Conservation (phyloP, 257 asterid species). For the Solanum tacnaense region DNA sequence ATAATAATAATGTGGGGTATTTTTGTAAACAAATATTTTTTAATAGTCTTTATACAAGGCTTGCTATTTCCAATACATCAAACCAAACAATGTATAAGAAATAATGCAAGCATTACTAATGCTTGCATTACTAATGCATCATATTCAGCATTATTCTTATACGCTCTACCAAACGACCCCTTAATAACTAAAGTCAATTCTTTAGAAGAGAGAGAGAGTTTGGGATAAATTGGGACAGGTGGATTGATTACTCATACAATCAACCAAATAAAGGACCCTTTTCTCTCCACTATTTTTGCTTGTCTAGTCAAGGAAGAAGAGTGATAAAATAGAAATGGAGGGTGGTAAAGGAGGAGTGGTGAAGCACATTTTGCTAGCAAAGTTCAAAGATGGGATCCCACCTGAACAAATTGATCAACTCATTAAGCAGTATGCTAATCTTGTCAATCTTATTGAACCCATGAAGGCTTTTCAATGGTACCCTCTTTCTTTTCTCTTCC, state of each 20-base stretch:
- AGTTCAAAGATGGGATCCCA: slow-evolving; percentile 56
- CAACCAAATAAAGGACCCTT: not conserved
- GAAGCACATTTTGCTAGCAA: slow-evolving; percentile 66
- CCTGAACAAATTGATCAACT: slow-evolving; percentile 40
- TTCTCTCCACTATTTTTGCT: not conserved
- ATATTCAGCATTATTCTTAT: too few species aligned
- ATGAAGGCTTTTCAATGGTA: slow-evolving; percentile 71
- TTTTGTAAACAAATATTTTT: too few species aligned
- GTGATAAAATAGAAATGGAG: not conserved
- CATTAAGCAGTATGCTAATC: slow-evolving; percentile 59
- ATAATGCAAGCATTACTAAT: too few species aligned
- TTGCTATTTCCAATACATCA: too few species aligned
- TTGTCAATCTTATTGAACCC: slow-evolving; percentile 58
- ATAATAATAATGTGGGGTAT: too few species aligned
- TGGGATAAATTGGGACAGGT: not conserved
- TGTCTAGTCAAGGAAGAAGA: not conserved
- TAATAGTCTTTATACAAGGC: too few species aligned
- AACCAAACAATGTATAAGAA: too few species aligned
- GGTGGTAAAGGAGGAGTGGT: slow-evolving; percentile 30
- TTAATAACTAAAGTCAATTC: too few species aligned
- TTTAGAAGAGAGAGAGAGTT: too few species aligned
- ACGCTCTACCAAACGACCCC: too few species aligned
- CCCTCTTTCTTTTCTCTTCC: not conserved
- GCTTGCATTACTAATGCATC: too few species aligned
- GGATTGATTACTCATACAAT: not conserved